Evolutionary conservation across 208 protist species (phyloP), one percentile per base, ranked within the genome.

Genomic region (Trypanosomatidae sp.): DNA sequence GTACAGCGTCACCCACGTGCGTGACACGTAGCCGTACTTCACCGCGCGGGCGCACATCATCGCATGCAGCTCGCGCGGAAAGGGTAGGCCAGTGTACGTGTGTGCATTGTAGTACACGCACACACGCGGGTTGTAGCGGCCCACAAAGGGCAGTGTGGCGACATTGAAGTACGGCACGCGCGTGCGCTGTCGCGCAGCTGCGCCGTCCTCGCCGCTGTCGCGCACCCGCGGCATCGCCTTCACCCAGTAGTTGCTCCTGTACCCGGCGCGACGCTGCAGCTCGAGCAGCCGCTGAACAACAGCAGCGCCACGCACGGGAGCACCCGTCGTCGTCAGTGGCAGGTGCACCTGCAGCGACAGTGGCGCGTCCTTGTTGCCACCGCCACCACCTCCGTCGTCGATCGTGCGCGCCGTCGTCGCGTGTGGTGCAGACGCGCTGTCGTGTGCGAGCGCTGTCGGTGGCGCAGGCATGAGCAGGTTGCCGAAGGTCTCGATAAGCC

Each of bases 1-100:
- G 21, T 43, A 30, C 20, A 39, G 23, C 16, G 83, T 86, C 43
- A 88, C 3, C 72, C 83, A 88, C 24, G 75, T 47, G 18, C 74
- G 71, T 6, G 83, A 92, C 25, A 84, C 66, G 39, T 92, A 92
- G 30, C 70, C 70, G 56, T 76, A 72, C 15, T 61, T 47, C 27
- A 74, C 77, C 0, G 74, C 77, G 11, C 72, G 66, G 32, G 74
- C 48, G 24, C 54, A 59, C 78, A 92, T 92, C 23, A 73, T 47
- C 1, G 40, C 40, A 8, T 43, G 37, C 0, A 74, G 45, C 10
- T 26, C 4, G 7, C 3, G 4, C 5, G 77, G 64, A 51, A 92
- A 86, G 1, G 11, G 13, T 15, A 59, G 48, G 40, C 61, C 66
- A 0, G 64, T 78, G 41, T 64, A 59, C 22, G 75, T 82, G 52